Conservation (phyloP, 192 early-diverging fungal species). For the Coemansia reversa region DNA sequence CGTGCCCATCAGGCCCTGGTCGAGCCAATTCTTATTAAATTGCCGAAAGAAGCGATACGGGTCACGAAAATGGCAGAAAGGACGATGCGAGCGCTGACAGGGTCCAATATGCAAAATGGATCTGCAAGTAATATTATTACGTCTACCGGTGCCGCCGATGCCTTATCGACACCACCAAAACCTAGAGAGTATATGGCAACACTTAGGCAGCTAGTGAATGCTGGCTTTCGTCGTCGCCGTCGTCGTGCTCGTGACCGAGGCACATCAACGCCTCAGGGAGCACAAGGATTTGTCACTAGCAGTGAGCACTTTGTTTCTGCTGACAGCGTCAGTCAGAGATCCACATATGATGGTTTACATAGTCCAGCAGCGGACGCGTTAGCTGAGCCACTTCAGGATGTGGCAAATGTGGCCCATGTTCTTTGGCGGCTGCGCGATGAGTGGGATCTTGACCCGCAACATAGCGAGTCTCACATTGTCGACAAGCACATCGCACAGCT, state of each 20-base stretch:
- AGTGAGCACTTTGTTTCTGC: background rate
- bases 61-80: conserved; percentile 28
- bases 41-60: conserved; percentile 18
- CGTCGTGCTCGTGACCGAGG: too few species aligned
- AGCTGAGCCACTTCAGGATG: conserved; percentile 24
- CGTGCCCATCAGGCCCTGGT: conserved; percentile 24
- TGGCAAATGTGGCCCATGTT: conserved; percentile 27
- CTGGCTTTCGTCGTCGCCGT: conserved; percentile 24
- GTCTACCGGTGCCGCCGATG: background rate
- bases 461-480: conserved; percentile 30
- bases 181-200: conserved; percentile 30
- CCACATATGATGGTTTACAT: conserved; percentile 26
- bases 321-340: conserved; percentile 21
- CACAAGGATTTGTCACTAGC: background rate
- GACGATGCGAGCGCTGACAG: background rate
- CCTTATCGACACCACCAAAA: conserved; percentile 10
- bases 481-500: conserved; percentile 26
- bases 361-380: conserved; percentile 23
- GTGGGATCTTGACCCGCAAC: conserved; percentile 49
- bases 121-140: conserved; percentile 13
- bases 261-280: too few species aligned
- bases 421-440: conserved; percentile 53
- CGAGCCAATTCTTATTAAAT: conserved; percentile 37
- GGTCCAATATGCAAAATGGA: conserved; percentile 3
- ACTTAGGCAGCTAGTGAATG: conserved; percentile 30